Evolutionary conservation across 2,329 filamentous ascomycete species (phyloP).

Genomic region (Scedosporium aurantiacum): DNA sequence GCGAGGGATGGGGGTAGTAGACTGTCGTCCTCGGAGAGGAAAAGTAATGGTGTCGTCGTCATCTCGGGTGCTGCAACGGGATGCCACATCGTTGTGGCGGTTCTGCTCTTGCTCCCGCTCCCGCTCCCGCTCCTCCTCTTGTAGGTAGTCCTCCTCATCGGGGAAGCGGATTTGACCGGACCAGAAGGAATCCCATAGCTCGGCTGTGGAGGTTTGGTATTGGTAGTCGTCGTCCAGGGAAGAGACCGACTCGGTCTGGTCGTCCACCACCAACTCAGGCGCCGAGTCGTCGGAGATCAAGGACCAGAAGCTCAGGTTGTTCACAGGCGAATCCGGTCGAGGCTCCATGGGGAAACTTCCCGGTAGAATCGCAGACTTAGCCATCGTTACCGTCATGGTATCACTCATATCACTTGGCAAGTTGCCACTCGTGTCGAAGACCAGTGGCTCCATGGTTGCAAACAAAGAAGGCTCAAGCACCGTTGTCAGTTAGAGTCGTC

Average conservation of each 20-base stretch:
- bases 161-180: background rate
- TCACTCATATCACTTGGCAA: background rate
- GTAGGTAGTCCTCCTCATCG: background rate
- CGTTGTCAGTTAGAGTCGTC: background rate
- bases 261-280: slow-evolving; percentile 5
- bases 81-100: background rate
- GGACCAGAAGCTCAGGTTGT: slow-evolving; percentile 4
- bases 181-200: slow-evolving; percentile 45
- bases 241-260: slow-evolving; percentile 4
- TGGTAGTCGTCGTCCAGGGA: slow-evolving; percentile 32
- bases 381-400: background rate
- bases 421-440: background rate
- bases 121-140: background rate
- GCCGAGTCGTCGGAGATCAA: slow-evolving; percentile 5
- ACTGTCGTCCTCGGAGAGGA: background rate
- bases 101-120: background rate
- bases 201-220: slow-evolving; percentile 31
- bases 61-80: background rate
- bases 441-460: background rate
- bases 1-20: background rate
- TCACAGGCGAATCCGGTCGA: background rate
- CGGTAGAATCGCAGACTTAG: background rate
- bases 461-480: background rate
- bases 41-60: background rate
- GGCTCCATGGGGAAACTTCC: background rate